Conservation (phyloP, 768 basidiomycete genomes). For the Zangia roseola region DNA sequence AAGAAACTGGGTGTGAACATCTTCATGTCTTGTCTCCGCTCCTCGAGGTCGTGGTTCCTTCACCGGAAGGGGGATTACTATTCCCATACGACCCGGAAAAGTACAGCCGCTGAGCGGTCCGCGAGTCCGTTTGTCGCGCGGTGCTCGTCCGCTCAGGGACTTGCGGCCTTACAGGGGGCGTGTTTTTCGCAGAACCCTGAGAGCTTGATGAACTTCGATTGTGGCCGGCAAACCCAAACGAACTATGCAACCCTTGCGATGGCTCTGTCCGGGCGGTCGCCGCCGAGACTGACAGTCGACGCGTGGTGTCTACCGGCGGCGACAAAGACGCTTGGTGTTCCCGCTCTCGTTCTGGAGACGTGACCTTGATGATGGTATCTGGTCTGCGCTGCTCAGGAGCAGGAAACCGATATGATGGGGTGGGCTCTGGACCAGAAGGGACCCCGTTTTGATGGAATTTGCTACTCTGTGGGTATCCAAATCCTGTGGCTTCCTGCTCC, state of each 20-base stretch:
- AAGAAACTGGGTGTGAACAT: not conserved
- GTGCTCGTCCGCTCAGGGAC: conserved; percentile 19
- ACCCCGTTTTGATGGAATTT: conserved; percentile 41
- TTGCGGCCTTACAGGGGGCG: conserved; percentile 20
- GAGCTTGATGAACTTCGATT: conserved; percentile 16
- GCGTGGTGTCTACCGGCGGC: conserved; percentile 46
- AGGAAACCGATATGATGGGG: conserved; percentile 49
- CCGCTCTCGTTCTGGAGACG: conserved; percentile 44
- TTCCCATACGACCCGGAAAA: conserved; percentile 25
- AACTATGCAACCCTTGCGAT: conserved; percentile 19
- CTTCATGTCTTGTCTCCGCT: conserved; percentile 26
- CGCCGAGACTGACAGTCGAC: conserved; percentile 50
- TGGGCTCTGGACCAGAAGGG: conserved; percentile 26
- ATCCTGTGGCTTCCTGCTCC: conserved; percentile 12
- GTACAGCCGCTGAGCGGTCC: conserved; percentile 16
- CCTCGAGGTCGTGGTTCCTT: conserved; percentile 14
- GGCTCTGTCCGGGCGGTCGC: conserved; percentile 42
- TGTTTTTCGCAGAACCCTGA: conserved; percentile 17
- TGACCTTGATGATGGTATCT: conserved; percentile 35
- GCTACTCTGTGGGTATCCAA: conserved; percentile 18
- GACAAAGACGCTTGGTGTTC: conserved; percentile 40
- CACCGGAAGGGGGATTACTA: conserved; percentile 5
- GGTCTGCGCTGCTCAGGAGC: conserved; percentile 35
- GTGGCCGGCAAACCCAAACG: conserved; percentile 22
- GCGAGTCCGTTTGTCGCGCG: conserved; percentile 22